Evolutionary conservation across 2,329 filamentous ascomycete species (phyloP), one percentile per base, ranked within the genome.

Genomic region (Hypoxylon sp.): DNA sequence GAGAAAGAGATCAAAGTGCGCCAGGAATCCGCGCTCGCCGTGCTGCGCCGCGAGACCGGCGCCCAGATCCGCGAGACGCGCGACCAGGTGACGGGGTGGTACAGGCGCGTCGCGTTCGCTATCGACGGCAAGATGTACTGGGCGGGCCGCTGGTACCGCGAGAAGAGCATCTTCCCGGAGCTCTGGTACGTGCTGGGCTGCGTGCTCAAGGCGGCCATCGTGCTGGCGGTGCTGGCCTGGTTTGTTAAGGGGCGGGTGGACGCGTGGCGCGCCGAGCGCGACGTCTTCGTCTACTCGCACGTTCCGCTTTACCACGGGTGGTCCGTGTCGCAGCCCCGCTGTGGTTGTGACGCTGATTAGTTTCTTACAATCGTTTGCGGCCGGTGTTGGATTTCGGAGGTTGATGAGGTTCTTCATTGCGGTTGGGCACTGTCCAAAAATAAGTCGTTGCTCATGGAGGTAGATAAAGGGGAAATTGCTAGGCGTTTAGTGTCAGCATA

Each of bases 81-180:
- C 13, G 41, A 22, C 10, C 19, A 46, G 6, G 20, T 17, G 19
- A 2, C 4, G 8, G 22, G 2, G 19, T 32, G 11, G n/a, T 62
- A 55, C 55, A 0, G 4, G 15, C 22, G 13, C 15, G 34, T 10
- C 1, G 54, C 51, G 1, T 55, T 58, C 20, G 11, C 2, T 6
- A n/a, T 26, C 54, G 57, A 64, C 54, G 57, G 55, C 7, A 30
- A 49, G 37, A 15, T 26, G 37, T 64, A 61, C 82, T 46, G 75
- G 78, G 22, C 20, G 51, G 78, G 73, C 67, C 81, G 70, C 68
- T 76, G 75, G 73, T 79, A 79, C 75, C 79, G 82, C 66, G 75
- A 79, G 80, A 2, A 6, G 2, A 85, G 62, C 43, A 11, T 13
- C 5, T 63, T 56, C 59, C 56, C 57, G 7, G 15, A 19, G 28